Percentiles rank a stretch among this genome's conserved stretches.
phyloP scores from a whole-genome alignment of 306 rosid genomes.

The Prunus padus region DNA sequence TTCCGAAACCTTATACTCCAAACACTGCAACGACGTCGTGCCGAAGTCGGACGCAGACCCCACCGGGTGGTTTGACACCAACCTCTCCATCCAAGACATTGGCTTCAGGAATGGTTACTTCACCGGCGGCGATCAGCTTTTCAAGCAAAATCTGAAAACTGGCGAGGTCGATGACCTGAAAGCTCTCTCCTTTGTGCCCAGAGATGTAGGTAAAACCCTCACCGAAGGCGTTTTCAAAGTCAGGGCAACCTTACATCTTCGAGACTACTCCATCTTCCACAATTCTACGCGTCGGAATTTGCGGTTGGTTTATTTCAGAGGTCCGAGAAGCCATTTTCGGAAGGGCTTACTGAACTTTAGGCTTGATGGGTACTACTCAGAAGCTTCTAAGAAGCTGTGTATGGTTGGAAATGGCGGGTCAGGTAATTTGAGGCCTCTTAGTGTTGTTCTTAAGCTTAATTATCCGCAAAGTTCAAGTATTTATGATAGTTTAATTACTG shows the following conservation, averaged over 20 bases:
- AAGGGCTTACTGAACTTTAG: constrained; percentile 24
- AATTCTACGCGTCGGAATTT: constrained; percentile 28
- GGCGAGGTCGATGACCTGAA: neutral
- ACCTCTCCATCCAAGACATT: constrained; percentile 17
- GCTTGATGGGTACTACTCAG: constrained; percentile 62
- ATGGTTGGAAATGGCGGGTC: constrained; percentile 55
- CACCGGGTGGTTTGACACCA: constrained; percentile 8
- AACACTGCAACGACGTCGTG: constrained; percentile 51
- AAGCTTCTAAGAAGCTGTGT: constrained; percentile 65
- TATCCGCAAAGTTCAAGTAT: constrained; percentile 42
- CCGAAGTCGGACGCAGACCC: constrained; percentile 30
- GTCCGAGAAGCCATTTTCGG: constrained; percentile 26
- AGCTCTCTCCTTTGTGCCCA: constrained; percentile 27
- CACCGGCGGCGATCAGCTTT: constrained; percentile 56
- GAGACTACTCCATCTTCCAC: constrained; percentile 11
- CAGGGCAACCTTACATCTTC: constrained; percentile 38
- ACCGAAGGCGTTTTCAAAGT: constrained; percentile 36
- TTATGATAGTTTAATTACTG: constrained; percentile 54
- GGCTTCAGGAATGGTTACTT: constrained; percentile 45
- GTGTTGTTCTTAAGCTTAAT: constrained; percentile 65
- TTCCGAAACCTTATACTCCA: constrained; percentile 32
- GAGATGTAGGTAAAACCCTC: constrained; percentile 22
- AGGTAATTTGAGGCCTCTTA: constrained; percentile 21
- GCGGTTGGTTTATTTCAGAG: constrained; percentile 38
- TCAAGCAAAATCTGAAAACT: constrained; percentile 30